Evolutionary conservation across 352 stramenopile genomes (phyloP).

Genomic region (Peronospora destructor): DNA sequence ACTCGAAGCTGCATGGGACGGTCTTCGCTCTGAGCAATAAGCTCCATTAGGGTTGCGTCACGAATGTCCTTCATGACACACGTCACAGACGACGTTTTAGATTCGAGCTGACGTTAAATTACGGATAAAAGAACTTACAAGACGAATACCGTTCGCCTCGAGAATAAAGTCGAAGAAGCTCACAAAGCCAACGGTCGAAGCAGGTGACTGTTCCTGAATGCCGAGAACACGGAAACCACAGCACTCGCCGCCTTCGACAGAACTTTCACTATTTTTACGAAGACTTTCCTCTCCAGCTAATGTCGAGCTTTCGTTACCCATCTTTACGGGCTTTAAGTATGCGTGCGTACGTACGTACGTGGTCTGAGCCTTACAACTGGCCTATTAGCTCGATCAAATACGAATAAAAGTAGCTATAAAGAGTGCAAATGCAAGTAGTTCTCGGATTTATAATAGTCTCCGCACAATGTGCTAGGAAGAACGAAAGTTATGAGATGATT

Average conservation of each 20-base stretch:
- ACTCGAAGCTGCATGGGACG: constrained; percentile 59
- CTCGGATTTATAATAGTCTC: constrained; percentile 51
- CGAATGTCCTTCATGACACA: constrained; percentile 47
- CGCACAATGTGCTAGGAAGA: constrained; percentile 74
- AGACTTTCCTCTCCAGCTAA: constrained; percentile 1
- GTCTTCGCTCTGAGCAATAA: constrained; percentile 86
- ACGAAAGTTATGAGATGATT: constrained; percentile 85
- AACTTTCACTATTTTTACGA: not conserved
- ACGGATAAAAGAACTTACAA: constrained; percentile 22
- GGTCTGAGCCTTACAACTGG: no score
- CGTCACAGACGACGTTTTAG: constrained; percentile 2
- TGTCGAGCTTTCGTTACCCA: constrained; percentile 51
- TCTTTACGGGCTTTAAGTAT: constrained; percentile 7
- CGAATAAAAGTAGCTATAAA: not conserved
- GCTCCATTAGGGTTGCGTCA: constrained; percentile 88
- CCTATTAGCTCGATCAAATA: not conserved
- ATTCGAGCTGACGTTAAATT: constrained; percentile 1
- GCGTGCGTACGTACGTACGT: no score
- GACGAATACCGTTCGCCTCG: constrained; percentile 86
- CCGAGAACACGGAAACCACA: constrained; percentile 93
- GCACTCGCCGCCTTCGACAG: constrained; percentile 48
- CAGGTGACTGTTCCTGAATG: constrained; percentile 93
- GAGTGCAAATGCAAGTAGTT: constrained; percentile 21
- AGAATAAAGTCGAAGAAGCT: constrained; percentile 98
- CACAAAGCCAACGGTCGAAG: constrained; percentile 88